Evolutionary conservation across 2,329 filamentous ascomycete genomes (phyloP).

Genomic region (Phaeosphaeriaceae sp.): DNA sequence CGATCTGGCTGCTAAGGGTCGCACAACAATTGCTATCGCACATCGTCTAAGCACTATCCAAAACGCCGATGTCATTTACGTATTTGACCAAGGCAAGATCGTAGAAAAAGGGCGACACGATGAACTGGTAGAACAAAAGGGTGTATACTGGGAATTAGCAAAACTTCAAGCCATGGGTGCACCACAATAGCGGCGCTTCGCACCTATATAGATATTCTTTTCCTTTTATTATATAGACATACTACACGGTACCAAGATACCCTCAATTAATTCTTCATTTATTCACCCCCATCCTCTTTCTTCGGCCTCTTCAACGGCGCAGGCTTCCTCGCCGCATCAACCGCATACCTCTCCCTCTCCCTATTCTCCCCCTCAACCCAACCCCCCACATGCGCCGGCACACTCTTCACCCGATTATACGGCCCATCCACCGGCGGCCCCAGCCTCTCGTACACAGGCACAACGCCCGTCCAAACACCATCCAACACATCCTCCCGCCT

Average conservation of each 20-base stretch:
- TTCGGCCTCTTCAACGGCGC: constrained; percentile 30
- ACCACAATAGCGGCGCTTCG: constrained; percentile 29
- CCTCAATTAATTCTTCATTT: background rate
- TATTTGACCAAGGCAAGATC: constrained; percentile 89
- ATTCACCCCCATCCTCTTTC: constrained; percentile 14
- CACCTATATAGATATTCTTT: background rate
- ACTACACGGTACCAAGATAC: background rate
- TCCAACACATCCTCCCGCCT: constrained; percentile 56
- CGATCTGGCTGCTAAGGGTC: constrained; percentile 80
- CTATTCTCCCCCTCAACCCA: constrained; percentile 59
- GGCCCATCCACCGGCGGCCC: constrained; percentile 67
- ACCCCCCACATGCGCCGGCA: constrained; percentile 66
- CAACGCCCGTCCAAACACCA: constrained; percentile 66
- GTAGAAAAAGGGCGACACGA: constrained; percentile 87
- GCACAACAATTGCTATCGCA: constrained; percentile 94
- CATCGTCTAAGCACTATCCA: constrained; percentile 92
- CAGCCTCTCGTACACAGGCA: constrained; percentile 67
- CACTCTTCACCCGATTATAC: constrained; percentile 63
- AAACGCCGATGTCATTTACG: constrained; percentile 92
- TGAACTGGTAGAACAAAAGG: constrained; percentile 49
- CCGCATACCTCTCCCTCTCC: constrained; percentile 29
- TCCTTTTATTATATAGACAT: background rate
- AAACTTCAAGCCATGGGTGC: constrained; percentile 45
- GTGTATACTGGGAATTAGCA: constrained; percentile 50
- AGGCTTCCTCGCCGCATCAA: constrained; percentile 28